These are phyloP conservation scores for Vaucheria bursata DNA, from an alignment of 352 stramenopile genomes.

Conservation along the genomic window DNA sequence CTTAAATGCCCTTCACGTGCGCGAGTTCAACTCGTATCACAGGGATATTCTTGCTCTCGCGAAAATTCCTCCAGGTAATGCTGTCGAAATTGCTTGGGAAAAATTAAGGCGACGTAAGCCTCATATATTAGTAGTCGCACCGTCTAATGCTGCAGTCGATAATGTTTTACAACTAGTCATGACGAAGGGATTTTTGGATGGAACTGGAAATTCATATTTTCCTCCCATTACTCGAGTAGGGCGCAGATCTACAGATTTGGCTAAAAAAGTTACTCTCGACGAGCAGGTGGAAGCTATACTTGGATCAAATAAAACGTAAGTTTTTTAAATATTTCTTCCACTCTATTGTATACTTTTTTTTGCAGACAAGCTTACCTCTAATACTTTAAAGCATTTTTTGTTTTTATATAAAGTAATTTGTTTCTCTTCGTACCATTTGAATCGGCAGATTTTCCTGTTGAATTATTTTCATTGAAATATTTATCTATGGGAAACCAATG, in stretches of 20 bases:
- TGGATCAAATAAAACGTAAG: background rate
- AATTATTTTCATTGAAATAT: no score
- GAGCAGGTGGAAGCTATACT: constrained; percentile 21
- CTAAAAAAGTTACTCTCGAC: constrained; percentile 16
- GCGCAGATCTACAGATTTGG: constrained; percentile 46
- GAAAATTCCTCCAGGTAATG: constrained; percentile 8
- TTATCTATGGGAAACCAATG: no score
- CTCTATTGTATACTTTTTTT: no score
- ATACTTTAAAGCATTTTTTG: no score
- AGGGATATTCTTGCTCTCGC: constrained; percentile 54
- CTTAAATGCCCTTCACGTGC: constrained; percentile 78
- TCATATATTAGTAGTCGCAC: constrained; percentile 79
- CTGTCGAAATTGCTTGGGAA: constrained; percentile 14
- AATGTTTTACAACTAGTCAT: constrained; percentile 83
- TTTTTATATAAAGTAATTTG: no score
- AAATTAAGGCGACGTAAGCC: constrained; percentile 54
- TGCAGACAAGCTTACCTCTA: no score
- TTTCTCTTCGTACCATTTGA: no score
- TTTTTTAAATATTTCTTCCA: no score
- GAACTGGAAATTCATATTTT: constrained; percentile 63
- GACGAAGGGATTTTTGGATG: constrained; percentile 77
- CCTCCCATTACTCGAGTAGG: constrained; percentile 78
- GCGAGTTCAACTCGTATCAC: constrained; percentile 81
- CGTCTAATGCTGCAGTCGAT: constrained; percentile 79
- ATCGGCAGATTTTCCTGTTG: no score